Evolutionary conservation across 371 early-diverging fungal species (phyloP).

Genomic region (Phascolomyces articulosus): DNA sequence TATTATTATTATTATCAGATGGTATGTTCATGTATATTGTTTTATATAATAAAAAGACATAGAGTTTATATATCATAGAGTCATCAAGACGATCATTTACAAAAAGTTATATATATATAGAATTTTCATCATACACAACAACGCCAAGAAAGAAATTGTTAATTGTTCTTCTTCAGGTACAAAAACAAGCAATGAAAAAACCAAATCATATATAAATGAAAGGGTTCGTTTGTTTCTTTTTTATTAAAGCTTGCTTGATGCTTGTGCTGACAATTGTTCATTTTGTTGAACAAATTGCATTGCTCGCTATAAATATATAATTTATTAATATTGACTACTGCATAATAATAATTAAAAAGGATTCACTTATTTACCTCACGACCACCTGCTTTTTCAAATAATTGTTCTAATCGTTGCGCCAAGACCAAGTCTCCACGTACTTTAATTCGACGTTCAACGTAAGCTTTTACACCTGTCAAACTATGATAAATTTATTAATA

Average conservation of each 20-base stretch:
- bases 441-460: conserved; percentile 44
- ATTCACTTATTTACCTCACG: conserved; percentile 31
- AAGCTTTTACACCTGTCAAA: conserved; percentile 50
- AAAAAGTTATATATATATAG: too few relatives aligned
- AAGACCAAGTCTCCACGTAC: conserved; percentile 48
- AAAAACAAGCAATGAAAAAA: neutral
- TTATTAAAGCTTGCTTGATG: conserved; percentile 4
- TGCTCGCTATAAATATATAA: conserved; percentile 18
- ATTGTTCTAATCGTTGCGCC: conserved; percentile 45
- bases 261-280: conserved; percentile 18
- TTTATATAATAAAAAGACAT: too few relatives aligned
- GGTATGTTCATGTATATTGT: too few relatives aligned
- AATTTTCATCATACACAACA: too few relatives aligned
- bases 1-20: too few relatives aligned
- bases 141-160: too few relatives aligned
- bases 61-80: too few relatives aligned
- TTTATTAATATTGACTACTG: too few relatives aligned
- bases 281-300: conserved; percentile 46
- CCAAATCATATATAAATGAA: too few relatives aligned
- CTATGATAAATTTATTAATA: too few relatives aligned
- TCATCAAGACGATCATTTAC: too few relatives aligned
- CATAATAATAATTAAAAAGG: neutral
- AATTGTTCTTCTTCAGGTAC: neutral
- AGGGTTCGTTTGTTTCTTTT: neutral
- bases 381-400: conserved; percentile 52